These are phyloP conservation scores for Chrysosphaeria jannelii DNA, from an alignment of 2,329 filamentous ascomycete genomes.

Conservation along the genomic window DNA sequence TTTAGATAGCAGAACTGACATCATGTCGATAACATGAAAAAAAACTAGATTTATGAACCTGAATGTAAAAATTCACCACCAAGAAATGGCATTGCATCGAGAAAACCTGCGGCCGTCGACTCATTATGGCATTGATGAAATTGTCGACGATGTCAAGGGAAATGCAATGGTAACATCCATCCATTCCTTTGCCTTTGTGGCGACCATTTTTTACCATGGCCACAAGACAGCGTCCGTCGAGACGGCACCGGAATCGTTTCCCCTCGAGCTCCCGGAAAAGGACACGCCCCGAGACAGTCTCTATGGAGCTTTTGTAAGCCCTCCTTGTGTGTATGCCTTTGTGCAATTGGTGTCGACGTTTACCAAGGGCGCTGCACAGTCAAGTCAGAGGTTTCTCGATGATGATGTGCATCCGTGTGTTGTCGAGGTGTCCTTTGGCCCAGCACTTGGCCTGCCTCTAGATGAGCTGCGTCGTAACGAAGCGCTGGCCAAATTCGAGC, in stretches of 20 bases:
- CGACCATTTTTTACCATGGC: slow-evolving; percentile 32
- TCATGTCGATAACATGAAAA: too few species aligned
- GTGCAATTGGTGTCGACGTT: slow-evolving; percentile 34
- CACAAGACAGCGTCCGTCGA: slow-evolving; percentile 7
- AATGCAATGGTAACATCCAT: slow-evolving; percentile 9
- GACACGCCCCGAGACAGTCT: slow-evolving; percentile 25
- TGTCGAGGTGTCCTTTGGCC: slow-evolving; percentile 33
- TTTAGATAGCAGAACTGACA: too few species aligned
- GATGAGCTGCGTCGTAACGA: slow-evolving; percentile 51
- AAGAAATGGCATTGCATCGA: too few species aligned
- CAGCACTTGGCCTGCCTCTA: slow-evolving; percentile 28
- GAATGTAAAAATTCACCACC: too few species aligned
- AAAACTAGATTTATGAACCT: too few species aligned
- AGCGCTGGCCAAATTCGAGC: slow-evolving; percentile 56
- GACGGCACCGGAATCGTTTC: slow-evolving; percentile 9
- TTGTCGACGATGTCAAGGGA: slow-evolving; percentile 22
- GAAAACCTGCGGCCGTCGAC: slow-evolving; percentile 16
- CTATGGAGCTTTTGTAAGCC: slow-evolving; percentile 34
- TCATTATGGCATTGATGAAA: slow-evolving; percentile 31
- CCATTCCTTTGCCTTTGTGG: too few species aligned
- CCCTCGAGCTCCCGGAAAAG: slow-evolving; percentile 4
- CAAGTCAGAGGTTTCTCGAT: slow-evolving; percentile 36
- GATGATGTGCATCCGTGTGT: slow-evolving; percentile 26
- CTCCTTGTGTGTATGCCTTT: slow-evolving; percentile 33
- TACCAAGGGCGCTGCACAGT: too few species aligned